These are phyloP conservation scores for Aspergillus melleus DNA, from an alignment of 2,329 filamentous ascomycete genomes.

Conservation along the genomic window DNA sequence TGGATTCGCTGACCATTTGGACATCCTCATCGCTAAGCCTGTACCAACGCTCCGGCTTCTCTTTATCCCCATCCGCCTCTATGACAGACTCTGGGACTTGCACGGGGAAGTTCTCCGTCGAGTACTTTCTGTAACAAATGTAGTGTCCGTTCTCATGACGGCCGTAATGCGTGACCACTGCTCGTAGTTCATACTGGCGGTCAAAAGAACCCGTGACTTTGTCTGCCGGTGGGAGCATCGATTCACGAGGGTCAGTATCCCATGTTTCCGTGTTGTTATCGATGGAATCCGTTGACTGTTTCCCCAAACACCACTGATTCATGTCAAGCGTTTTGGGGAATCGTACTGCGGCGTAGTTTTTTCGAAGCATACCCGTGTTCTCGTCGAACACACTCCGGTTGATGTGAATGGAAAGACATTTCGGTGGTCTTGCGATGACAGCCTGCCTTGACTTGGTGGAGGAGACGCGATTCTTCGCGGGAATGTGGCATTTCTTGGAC, in stretches of 20 bases:
- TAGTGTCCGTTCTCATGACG: conserved; percentile 96
- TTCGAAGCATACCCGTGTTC: conserved; percentile 72
- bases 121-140: conserved; percentile 79
- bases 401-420: conserved; percentile 79
- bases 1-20: conserved; percentile 68
- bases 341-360: conserved; percentile 76
- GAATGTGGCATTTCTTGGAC: conserved; percentile 64
- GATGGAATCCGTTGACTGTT: conserved; percentile 30
- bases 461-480: conserved; percentile 66
- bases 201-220: conserved; percentile 51
- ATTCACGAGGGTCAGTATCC: conserved; percentile 65
- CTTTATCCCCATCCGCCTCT: conserved; percentile 34
- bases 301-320: conserved; percentile 81
- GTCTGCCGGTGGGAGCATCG: conserved; percentile 69
- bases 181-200: conserved; percentile 70
- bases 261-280: conserved; percentile 62
- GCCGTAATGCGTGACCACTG: conserved; percentile 85
- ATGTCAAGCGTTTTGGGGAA: conserved; percentile 77
- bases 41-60: conserved; percentile 70
- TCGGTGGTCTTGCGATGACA: conserved; percentile 78
- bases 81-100: conserved; percentile 32
- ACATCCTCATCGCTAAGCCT: conserved; percentile 88
- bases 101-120: conserved; percentile 38
- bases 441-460: conserved; percentile 89
- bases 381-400: conserved; percentile 93